Base-by-base conservation (phyloP, 179 eudicot genomes). In the Silene noctiflora region DNA sequence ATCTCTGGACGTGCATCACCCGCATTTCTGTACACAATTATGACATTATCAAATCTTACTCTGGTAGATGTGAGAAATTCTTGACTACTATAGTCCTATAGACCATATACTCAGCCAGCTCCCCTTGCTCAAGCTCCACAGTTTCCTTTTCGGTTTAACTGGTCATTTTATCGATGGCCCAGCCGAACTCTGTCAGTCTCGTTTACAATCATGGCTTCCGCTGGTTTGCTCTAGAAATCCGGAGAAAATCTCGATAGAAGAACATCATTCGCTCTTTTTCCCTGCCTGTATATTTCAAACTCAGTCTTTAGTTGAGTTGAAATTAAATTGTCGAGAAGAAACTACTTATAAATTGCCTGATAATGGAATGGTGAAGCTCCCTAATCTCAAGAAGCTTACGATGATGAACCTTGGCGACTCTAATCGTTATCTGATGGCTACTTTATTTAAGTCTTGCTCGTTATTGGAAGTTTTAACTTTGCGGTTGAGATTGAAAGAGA, bases 211-310 rank as follows among this genome's bases (percentile, higher is more conserved):
- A 62, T 62, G 67, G 67, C 4, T 62, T 62, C 67, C 35, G 14
- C 67, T 62, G 31, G 1, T 62, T 62, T 62, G 67, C 67, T 24
- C 35, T 62, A 62, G 67, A 62, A 62, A 62, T 62, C 4, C 67
- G 13, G 29, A 62, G 67, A 13, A 6, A 31, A 66, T 33, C 21
- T 14, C 69, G 17, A 33, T 66, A 4, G 46, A 25, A 25, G 16
- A 12, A 66, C 1, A 6, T 14, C 3, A 3, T 24, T 21, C 31
- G 2, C 8, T 62, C 67, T 3, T 22, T 62, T 10, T 62, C 4
- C 67, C 67, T 24, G 67, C 35, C 16, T 24, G 67, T 62, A 24
- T 62, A 62, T 62, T 62, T 3, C 33, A 62, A 62, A 62, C 67
- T 3, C 67, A 62, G 16, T 62, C 67, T 62, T 62, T 62, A 62